Evolutionary conservation across 2,329 filamentous ascomycete species (phyloP), one percentile per base, ranked within the genome.

Genomic region (Hymenotorrendiella dingleyae): DNA sequence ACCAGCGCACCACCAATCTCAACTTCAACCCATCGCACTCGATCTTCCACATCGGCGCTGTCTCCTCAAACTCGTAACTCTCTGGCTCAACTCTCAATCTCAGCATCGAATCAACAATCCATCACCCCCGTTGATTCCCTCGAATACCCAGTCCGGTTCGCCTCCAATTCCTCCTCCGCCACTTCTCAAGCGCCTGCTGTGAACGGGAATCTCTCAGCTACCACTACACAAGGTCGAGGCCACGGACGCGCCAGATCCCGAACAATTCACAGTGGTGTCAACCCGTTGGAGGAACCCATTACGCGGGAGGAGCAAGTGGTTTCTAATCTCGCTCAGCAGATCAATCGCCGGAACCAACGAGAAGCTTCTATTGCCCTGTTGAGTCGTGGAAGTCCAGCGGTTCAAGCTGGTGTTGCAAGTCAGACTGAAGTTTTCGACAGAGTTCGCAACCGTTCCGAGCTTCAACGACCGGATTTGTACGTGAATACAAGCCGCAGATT

Each of bases 261-360:
- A 6, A 29, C 27, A 12, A 12, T 29, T 2, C 27, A 5, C 10
- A 14, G 27, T 12, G 27, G 12, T 6, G 22, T 11, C 20, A 42
- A 35, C 17, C 39, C 39, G 3, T 11, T 42, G 6, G 30, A 35
- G 12, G 22, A 27, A 29, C 39, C 39, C 6, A 14, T 42, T 12
- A 42, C 39, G 6, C 22, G 21, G 4, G 30, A 35, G 20, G 39
- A 42, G n/a, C 30, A 42, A 16, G 24, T 16, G 10, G 17, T 42
- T 8, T 27, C 39, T 4, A 35, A 35, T 14, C 22, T 42, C n/a
- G 39, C 32, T 6, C 39, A 36, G 14, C 10, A 10, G 9, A 35
- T 42, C 22, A 42, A 42, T 16, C 10, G 32, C 12, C 21, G 36
- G 16, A 35, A 36, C 16, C 21, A 24, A 20, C n/a, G 32, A 21